Percentiles rank a stretch among this genome's conserved stretches.
phyloP scores from a whole-genome alignment of 192 early-diverging fungal species.

The Rhizophagus sp. region DNA sequence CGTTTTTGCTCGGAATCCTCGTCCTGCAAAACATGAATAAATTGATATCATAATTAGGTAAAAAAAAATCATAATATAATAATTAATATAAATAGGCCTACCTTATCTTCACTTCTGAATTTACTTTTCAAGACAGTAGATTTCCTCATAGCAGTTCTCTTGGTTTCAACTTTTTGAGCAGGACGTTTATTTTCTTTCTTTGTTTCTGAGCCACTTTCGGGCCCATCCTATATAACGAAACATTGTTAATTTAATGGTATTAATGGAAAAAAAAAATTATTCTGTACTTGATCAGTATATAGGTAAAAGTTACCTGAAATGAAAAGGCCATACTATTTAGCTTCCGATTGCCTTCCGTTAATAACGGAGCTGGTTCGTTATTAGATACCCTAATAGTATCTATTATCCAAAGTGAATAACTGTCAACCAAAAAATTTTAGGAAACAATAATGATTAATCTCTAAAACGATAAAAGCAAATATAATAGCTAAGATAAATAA shows the following conservation, averaged over 20 bases:
- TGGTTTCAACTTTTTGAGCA: constrained; percentile 18
- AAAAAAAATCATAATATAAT: not conserved
- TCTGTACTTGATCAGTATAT: constrained; percentile 34
- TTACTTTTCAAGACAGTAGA: constrained; percentile 74
- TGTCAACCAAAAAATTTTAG: constrained; percentile 18
- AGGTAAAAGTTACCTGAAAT: constrained; percentile 33
- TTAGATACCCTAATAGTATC: constrained; percentile 82
- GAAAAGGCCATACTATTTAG: constrained; percentile 22
- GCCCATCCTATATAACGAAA: not conserved
- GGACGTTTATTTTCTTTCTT: constrained; percentile 39
- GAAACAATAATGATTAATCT: not conserved
- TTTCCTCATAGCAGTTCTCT: constrained; percentile 48
- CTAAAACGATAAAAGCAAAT: not conserved
- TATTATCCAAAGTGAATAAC: constrained; percentile 80
- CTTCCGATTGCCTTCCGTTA: constrained; percentile 33
- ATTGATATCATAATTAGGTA: not conserved
- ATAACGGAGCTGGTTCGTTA: constrained; percentile 39
- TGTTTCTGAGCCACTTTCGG: constrained; percentile 36
- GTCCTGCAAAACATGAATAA: constrained; percentile 44
- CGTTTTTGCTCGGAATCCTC: constrained; percentile 80
- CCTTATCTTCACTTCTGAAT: constrained; percentile 72
- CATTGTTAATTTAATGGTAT: not conserved
- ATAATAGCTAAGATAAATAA: not conserved
- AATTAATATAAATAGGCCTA: not conserved
- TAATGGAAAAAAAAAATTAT: not conserved